Conservation (phyloP, 1,284 basidiomycete genomes). For the Cryptococcus wingfieldii region DNA sequence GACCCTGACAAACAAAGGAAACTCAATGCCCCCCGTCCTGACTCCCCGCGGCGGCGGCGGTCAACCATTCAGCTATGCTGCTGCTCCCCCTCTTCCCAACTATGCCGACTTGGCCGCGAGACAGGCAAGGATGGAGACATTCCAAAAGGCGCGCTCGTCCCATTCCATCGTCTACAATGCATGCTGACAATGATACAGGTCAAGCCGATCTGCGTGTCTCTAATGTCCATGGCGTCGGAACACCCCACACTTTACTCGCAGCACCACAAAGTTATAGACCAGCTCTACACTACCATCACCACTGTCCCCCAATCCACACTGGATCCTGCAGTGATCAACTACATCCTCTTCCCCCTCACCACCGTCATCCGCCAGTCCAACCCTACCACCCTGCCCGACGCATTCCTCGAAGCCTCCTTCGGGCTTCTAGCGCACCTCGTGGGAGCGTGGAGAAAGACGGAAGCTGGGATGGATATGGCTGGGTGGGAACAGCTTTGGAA, state of each 20-base stretch:
- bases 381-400: conserved; percentile 66
- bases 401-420: conserved; percentile 70
- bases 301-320: conserved; percentile 52
- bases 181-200: conserved; percentile 53
- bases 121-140: conserved; percentile 34
- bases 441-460: conserved; percentile 71
- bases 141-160: conserved; percentile 27
- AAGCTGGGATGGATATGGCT: conserved; percentile 55
- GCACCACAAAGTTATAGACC: conserved; percentile 56
- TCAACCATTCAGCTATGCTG: neutral
- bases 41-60: neutral
- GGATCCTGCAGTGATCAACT: conserved; percentile 66
- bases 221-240: conserved; percentile 63
- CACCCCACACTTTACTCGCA: conserved; percentile 55
- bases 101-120: neutral
- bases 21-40: neutral
- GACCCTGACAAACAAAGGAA: neutral
- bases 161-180: neutral
- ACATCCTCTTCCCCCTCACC: conserved; percentile 80
- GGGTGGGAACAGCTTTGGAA: conserved; percentile 79
- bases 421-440: conserved; percentile 60
- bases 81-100: neutral
- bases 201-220: conserved; percentile 70
- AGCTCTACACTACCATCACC: conserved; percentile 55
- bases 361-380: conserved; percentile 69